Conservation (phyloP, 345 rosid species). For the Eucalyptus erythrocorys region DNA sequence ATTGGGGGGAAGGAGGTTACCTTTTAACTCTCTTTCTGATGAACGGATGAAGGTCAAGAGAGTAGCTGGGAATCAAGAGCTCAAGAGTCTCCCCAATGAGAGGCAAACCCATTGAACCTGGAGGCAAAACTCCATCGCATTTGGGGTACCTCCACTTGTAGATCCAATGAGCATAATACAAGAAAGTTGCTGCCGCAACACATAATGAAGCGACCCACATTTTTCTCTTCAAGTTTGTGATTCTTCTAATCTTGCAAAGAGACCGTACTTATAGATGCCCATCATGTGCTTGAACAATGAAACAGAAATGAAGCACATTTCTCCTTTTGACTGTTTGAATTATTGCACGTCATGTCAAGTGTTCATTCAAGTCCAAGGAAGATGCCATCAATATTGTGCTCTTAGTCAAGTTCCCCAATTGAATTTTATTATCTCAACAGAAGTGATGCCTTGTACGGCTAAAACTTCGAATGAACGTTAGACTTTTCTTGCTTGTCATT, state of each 20-base stretch:
- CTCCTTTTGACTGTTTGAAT: no score
- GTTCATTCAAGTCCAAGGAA: no score
- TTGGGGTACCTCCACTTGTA: background rate
- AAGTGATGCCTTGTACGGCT: no score
- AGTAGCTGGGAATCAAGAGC: background rate
- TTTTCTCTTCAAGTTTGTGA: background rate
- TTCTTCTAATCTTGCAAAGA: background rate
- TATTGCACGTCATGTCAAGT: no score
- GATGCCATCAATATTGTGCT: no score
- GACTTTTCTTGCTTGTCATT: no score
- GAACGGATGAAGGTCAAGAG: slow-evolving; percentile 5
- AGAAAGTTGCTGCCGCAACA: background rate
- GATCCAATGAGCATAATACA: background rate
- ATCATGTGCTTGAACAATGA: background rate
- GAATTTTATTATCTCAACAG: no score
- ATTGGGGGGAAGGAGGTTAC: background rate
- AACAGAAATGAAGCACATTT: no score
- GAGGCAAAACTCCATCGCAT: slow-evolving; percentile 3
- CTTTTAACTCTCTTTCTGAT: slow-evolving; percentile 1
- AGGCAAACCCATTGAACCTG: slow-evolving; percentile 13
- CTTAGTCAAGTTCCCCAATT: no score
- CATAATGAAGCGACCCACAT: background rate
- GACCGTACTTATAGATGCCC: background rate
- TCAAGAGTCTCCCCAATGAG: slow-evolving; percentile 11
- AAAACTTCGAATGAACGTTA: no score